Percentiles rank a stretch among this genome's conserved stretches.
phyloP scores from a whole-genome alignment of 192 early-diverging fungal species.

The Umbelopsis ramanniana region DNA sequence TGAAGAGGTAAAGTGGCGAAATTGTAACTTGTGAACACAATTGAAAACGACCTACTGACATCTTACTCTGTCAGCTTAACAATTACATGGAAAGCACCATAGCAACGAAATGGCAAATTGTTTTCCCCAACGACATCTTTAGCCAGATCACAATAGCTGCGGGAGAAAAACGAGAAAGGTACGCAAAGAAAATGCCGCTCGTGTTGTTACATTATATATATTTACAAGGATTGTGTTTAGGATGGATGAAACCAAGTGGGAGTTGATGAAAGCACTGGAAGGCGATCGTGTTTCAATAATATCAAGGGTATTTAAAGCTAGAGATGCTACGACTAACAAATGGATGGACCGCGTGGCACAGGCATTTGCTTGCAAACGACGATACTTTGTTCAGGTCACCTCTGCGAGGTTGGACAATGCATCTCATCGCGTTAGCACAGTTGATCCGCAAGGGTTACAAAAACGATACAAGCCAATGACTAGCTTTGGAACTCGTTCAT shows the following conservation, averaged over 20 bases:
- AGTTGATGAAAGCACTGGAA: neutral
- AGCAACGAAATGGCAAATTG: neutral
- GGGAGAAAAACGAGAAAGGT: neutral
- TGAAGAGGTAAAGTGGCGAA: neutral
- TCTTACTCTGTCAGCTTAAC: neutral
- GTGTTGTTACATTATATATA: neutral
- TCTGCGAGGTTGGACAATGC: neutral
- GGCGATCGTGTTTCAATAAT: neutral
- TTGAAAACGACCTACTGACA: neutral
- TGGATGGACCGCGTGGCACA: conserved; percentile 1
- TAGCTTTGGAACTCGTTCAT: neutral
- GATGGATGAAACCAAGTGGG: neutral
- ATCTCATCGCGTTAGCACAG: neutral
- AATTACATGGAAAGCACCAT: neutral
- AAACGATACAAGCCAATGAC: conserved; percentile 8
- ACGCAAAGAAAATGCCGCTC: neutral
- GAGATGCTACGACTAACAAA: neutral
- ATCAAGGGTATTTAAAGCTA: neutral
- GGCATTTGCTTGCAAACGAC: neutral
- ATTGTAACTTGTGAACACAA: neutral
- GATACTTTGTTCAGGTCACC: conserved; percentile 8
- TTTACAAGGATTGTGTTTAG: neutral
- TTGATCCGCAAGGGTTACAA: neutral
- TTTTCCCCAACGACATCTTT: neutral
- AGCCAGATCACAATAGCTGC: neutral